Percentiles rank a stretch among this genome's conserved stretches.
phyloP scores from a whole-genome alignment of 1,139 yeast genomes.

The Protomyces pachydermus region DNA sequence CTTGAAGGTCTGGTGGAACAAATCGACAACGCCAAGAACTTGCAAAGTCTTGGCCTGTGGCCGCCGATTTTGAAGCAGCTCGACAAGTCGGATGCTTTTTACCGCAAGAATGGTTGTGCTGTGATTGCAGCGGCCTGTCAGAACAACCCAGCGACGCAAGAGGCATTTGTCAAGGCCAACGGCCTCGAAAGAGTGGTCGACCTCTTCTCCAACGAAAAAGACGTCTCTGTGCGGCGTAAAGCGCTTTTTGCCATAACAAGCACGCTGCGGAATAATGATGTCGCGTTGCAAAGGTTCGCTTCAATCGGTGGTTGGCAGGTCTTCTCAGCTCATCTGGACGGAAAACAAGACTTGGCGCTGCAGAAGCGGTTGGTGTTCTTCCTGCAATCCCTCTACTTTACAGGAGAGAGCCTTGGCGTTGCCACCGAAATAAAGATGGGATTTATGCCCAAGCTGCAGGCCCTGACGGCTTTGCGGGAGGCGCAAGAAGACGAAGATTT shows the following conservation, averaged over 20 bases:
- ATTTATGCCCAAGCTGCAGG: conserved; percentile 16
- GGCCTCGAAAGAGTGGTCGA: conserved; percentile 49
- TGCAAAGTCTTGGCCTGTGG: conserved; percentile 82
- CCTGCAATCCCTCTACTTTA: conserved; percentile 8
- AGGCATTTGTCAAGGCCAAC: conserved; percentile 39
- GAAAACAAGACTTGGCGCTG: not conserved
- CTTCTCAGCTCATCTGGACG: conserved; percentile 36
- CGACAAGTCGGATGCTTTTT: conserved; percentile 43
- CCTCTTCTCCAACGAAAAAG: conserved; percentile 41
- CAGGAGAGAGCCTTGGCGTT: not conserved
- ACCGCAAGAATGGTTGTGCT: conserved; percentile 61
- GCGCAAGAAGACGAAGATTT: conserved; percentile 21
- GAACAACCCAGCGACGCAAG: conserved; percentile 73
- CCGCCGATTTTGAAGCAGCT: conserved; percentile 55
- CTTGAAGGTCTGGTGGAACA: conserved; percentile 93
- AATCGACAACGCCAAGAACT: conserved; percentile 81
- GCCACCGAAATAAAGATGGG: conserved; percentile 3
- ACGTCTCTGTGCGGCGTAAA: conserved; percentile 51
- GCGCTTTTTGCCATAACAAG: conserved; percentile 74
- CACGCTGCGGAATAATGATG: conserved; percentile 63
- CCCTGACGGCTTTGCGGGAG: not conserved
- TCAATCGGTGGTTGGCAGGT: conserved; percentile 59
- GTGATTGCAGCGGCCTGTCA: conserved; percentile 89
- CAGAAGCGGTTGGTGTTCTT: conserved; percentile 21
- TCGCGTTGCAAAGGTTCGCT: conserved; percentile 54